Base-by-base conservation (phyloP, 1,284 basidiomycete genomes). In the Prillingera fragicola region DNA sequence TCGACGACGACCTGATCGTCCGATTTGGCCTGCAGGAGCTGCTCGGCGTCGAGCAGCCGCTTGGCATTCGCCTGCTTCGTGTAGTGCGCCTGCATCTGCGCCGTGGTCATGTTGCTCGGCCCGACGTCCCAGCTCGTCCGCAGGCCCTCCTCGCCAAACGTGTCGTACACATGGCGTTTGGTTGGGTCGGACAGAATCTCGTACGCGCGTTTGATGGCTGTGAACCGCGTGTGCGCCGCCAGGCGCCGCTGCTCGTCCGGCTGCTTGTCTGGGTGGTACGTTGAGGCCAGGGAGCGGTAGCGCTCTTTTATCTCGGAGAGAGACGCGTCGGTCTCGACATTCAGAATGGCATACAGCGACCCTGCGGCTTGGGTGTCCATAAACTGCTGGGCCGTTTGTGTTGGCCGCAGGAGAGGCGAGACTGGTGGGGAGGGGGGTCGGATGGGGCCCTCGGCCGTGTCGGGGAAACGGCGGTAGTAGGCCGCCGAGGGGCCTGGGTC, bases 261-360 rank as follows among this genome's bases (percentile, higher is more conserved):
- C 47, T 78, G 77, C 45, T 76, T 73, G 60, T 78, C 77, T 1
- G 77, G 77, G 50, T 78, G 77, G 33, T 74, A 72, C 1, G 71
- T 63, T 1, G 74, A 62, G 32, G 67, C 70, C 1, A 72, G 50
- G 8, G 58, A 43, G 22, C 70, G 57, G 45, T 72, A 72, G 10
- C 59, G 38, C 29, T 69, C 67, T 31, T 62, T 45, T 33, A 72
- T 68, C 37, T 66, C 62, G 7, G 56, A 50, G 8, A 56, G 43
- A 8, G 58, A 55, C 3, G 70, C 68, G 18, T 56, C 53, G 23
- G 54, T 52, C 10, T 60, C 49, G 9, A 72, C 41, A 43, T 72
- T 72, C 13, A 72, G 61, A 2, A 72, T 38, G 15, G 63, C 60
- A 41, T 69, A 69, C 8, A 67, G 50, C 12, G 55, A 37, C 23